Base-by-base conservation (phyloP, 345 rosid species). In the Abelmoschus esculentus region DNA sequence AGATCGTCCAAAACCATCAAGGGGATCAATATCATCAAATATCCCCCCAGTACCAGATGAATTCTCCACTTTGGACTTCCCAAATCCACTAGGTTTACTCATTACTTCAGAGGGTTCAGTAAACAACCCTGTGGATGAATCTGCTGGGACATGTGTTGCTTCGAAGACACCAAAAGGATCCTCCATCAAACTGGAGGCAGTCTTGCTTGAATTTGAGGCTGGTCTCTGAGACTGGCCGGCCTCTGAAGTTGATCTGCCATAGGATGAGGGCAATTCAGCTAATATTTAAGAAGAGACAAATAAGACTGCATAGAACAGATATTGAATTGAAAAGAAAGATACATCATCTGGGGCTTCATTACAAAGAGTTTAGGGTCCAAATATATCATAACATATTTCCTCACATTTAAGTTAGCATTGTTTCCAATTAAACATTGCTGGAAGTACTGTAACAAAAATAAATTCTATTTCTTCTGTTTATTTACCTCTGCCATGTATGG, bases 1-100 rank as follows among this genome's bases (percentile, higher is more conserved):
- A 42, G 90, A 74, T 71, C 81, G 87, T 56, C 87, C 91, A 79
- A 86, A 83, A 77, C 70, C 76, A 50, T 84, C 85, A 58, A 89
- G 80, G 12, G 97, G 79, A 70, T 88, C 96, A 70, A 81, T 44
- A 77, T 87, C 96, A 80, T 80, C 91, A 79, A 79, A 86, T 29
- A 73, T 66, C 66, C 85, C 89, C 72, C 79, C 81, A 18, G 58
- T 72, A 11, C 60, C 74, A 49, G 84, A 76, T 66, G 88, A 71
- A 72, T 65, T 74, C 44, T 86, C 82, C 67, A 72, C 60, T 69
- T 73, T 81, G 69, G 75, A 73, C 70, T 74, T 88, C 71, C 85
- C 74, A 32, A 80, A 72, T 71, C 74, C 75, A 74, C 76, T 69
- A 13, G 77, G 70, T 71, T 74, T 79, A 75, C 78, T 73, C 75